Evolutionary conservation across 352 stramenopile species (phyloP), one percentile per base, ranked within the genome.

Genomic region (Lagenidium sp.): DNA sequence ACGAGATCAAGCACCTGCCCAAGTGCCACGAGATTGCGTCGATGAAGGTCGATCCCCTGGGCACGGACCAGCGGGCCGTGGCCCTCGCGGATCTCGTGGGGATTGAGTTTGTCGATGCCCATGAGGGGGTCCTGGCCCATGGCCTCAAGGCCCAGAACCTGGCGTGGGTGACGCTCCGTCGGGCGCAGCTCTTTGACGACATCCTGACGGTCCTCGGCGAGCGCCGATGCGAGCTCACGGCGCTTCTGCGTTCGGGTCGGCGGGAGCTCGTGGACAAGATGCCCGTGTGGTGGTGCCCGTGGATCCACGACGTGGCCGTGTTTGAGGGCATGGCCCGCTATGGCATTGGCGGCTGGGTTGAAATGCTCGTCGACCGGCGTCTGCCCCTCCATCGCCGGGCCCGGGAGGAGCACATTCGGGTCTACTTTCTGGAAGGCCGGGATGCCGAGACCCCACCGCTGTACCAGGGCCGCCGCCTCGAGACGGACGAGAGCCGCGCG

Each of bases 221-320:
- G 20, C 57, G 59, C 16, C 55, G 57, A 25, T 32, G 23, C 18
- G 57, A 59, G n/a, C 42, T 94, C 11, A 53, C 76, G 5, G 40
- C 53, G 38, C 58, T 72, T 22, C 50, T 94, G 23, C 64, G 75
- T 0, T 92, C 79, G 2, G 79, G 82, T 20, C 68, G 55, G 19
- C 48, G 65, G 4, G 53, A 65, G 36, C 55, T 90, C 6, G 77
- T 90, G 30, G 47, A 63, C 8, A 63, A 81, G 36, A 91, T 94
- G 78, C 82, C 82, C 4, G 73, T 90, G 23, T 94, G 82, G 82
- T 94, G 82, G 82, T 94, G 82, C 50, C 82, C 82, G 10, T 94
- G 82, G 82, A 70, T 92, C 21, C 82, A 94, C 44, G 82, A 94
- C 41, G 46, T 87, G 15, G 75, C 64, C 3, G 32, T 91, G 8